A percentile compares a stretch with the other conserved stretches of the same genome.
These are phyloP conservation scores for Curvularia hawaiiensis DNA, from an alignment of 2,329 filamentous ascomycete species.

Conservation along the genomic window DNA sequence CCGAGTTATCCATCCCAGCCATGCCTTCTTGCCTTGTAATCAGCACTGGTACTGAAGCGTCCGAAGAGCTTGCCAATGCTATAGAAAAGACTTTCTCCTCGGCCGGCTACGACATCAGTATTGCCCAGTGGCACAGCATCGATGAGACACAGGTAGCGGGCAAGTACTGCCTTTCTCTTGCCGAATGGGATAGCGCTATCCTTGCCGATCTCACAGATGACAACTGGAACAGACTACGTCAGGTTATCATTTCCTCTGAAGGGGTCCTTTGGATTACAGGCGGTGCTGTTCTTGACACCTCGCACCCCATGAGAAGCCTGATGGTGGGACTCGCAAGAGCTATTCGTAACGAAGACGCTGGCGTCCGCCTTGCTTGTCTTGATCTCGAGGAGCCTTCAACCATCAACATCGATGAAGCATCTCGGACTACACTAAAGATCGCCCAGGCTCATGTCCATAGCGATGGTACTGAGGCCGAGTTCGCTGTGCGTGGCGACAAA, in stretches of 20 bases:
- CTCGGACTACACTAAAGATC: constrained; percentile 7
- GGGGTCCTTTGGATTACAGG: constrained; percentile 13
- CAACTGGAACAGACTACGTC: constrained; percentile 5
- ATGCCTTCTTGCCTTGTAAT: constrained; percentile 7
- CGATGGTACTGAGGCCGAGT: constrained; percentile 11
- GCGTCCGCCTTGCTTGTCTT: constrained; percentile 10
- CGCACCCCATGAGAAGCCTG: constrained; percentile 9
- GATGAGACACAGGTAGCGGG: neutral
- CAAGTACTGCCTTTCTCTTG: constrained; percentile 12
- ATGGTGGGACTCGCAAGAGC: constrained; percentile 14
- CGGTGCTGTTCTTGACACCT: constrained; percentile 9
- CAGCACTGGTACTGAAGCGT: constrained; percentile 1
- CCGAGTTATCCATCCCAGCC: neutral
- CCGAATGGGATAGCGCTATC: constrained; percentile 8
- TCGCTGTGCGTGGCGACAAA: constrained; percentile 7
- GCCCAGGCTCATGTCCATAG: constrained; percentile 4
- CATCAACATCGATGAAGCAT: constrained; percentile 4
- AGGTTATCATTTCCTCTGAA: constrained; percentile 9
- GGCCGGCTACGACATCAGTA: neutral
- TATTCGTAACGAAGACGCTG: constrained; percentile 10
- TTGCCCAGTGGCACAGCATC: constrained; percentile 3
- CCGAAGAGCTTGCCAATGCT: neutral
- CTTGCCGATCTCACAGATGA: constrained; percentile 11
- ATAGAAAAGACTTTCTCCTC: constrained; percentile 3
- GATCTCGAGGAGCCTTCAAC: constrained; percentile 5